Evolutionary conservation across 2,329 filamentous ascomycete genomes (phyloP), one percentile per base, ranked within the genome.

Genomic region (Helotiales sp.): DNA sequence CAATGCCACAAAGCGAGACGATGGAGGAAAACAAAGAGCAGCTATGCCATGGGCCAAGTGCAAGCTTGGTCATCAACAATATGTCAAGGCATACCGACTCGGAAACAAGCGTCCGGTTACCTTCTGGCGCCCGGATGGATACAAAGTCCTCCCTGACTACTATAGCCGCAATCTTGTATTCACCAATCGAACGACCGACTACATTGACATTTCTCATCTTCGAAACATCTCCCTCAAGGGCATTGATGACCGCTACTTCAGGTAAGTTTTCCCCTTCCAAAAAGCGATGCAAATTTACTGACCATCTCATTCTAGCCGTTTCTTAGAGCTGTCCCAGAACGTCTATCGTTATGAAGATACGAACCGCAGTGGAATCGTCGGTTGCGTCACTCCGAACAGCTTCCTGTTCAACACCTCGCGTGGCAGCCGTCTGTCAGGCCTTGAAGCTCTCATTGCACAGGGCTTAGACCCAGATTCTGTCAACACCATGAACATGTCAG

Each of bases 241-340:
- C 0, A 86, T 83, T 67, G 91, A 93, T 73, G 82, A 85, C 47
- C 79, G 82, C 15, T 87, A 80, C 75, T 89, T 89, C 74, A 83
- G 82, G 79, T 83, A 76, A 75, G 79, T 75, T n/a, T 61, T 24
- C 32, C 24, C 30, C 57, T 24, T 17, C 28, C 30, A 28, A 4
- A 47, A 17, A 4, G 20, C 15, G 63, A 30, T 22, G 1, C 20
- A 63, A 61, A 28, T 45, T 10, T 71, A 60, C 69, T 70, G 50
- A 70, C 52, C 65, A 34, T 64, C 6, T 43, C 64, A 54, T 3
- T 79, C 74, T 83, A 86, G 75, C 74, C 78, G 13, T 75, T 79
- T 86, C 40, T 83, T 88, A 70, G 89, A 95, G 67, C 79, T 92
- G 0, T 91, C 89, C 6, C 92, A 94, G 73, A 93, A 93, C 61